Evolutionary conservation across 2,329 filamentous ascomycete species (phyloP).

Genomic region (Colletotrichum sp.): DNA sequence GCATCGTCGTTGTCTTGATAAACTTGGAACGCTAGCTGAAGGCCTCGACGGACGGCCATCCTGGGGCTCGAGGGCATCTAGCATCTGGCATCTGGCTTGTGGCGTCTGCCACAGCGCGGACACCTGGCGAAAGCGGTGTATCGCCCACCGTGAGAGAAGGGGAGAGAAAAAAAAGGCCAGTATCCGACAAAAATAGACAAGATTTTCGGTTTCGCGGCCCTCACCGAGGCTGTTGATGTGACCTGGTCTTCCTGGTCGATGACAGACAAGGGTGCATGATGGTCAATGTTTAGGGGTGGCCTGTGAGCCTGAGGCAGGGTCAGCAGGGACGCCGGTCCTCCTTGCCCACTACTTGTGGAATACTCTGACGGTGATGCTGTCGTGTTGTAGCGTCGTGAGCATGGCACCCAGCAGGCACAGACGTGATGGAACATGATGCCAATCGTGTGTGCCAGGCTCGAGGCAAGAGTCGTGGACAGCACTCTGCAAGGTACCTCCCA

Average conservation of each 20-base stretch:
- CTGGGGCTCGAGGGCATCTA: neutral
- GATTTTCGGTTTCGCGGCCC: slow-evolving; percentile 2
- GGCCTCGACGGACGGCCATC: neutral
- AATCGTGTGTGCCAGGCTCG: no score
- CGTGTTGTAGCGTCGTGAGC: neutral
- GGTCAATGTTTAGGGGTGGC: neutral
- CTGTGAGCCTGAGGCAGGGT: neutral
- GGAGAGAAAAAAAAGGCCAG: neutral
- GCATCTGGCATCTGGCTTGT: neutral
- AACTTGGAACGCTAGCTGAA: neutral
- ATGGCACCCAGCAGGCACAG: neutral
- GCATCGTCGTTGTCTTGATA: neutral
- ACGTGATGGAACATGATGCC: neutral
- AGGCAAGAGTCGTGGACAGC: neutral
- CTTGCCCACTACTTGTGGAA: neutral
- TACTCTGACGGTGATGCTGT: neutral
- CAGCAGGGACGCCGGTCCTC: neutral
- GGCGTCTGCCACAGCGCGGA: neutral
- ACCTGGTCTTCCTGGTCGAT: neutral
- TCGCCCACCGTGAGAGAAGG: neutral
- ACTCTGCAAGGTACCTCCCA: neutral
- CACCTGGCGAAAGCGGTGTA: neutral
- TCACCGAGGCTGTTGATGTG: neutral
- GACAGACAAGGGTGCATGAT: neutral
- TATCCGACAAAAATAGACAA: slow-evolving; percentile 1